A percentile compares a stretch with the other conserved stretches of the same genome.
These are phyloP conservation scores for Penium margaritaceum DNA, from an alignment of 139 green algal genomes.

Conservation along the genomic window DNA sequence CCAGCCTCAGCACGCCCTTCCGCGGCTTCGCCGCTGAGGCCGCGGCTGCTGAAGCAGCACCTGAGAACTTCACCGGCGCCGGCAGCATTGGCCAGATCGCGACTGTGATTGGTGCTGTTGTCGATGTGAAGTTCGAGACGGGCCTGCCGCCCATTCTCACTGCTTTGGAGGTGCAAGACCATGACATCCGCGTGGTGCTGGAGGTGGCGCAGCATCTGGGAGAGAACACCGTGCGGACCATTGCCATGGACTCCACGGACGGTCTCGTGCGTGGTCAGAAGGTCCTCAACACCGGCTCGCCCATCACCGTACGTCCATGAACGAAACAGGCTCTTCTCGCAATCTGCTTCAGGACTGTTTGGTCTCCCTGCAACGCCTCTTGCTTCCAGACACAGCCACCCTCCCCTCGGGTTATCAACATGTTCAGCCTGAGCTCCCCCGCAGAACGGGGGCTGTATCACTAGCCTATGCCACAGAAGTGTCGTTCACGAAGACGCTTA, in stretches of 20 bases:
- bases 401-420: too few relatives aligned
- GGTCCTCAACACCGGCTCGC: constrained; percentile 80
- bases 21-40: constrained; percentile 22
- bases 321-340: neutral
- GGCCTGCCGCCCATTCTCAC: constrained; percentile 84
- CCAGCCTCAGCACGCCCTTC: too few relatives aligned
- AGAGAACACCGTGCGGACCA: constrained; percentile 91
- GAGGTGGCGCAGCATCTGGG: constrained; percentile 96
- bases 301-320: constrained; percentile 76
- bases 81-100: constrained; percentile 41
- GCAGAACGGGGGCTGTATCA: neutral
- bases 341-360: neutral
- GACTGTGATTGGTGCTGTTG: constrained; percentile 92
- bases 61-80: constrained; percentile 30
- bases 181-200: constrained; percentile 80
- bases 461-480: neutral
- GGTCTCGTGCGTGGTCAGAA: constrained; percentile 83
- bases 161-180: constrained; percentile 62
- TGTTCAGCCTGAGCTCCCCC: too few relatives aligned
- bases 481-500: too few relatives aligned
- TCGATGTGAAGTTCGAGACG: constrained; percentile 93
- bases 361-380: too few relatives aligned
- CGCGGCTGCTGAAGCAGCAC: neutral
- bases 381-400: too few relatives aligned
- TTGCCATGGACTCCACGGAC: constrained; percentile 98